These are phyloP conservation scores for Colletotrichum gigasporum DNA, from an alignment of 2,329 filamentous ascomycete species.

Conservation along the genomic window DNA sequence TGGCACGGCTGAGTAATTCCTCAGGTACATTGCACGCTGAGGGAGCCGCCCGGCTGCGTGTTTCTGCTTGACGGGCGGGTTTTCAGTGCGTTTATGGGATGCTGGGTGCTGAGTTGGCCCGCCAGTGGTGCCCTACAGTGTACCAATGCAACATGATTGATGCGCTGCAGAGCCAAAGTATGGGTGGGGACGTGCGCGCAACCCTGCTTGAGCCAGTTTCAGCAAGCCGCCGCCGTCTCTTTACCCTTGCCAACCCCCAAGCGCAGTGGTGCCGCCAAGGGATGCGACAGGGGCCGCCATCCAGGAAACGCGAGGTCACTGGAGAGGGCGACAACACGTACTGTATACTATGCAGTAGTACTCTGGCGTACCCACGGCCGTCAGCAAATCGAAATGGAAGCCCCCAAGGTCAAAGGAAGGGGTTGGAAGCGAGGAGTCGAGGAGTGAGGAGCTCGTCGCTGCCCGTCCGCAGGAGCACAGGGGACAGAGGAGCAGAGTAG, in stretches of 20 bases:
- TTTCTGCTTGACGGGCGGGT: neutral
- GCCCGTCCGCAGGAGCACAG: neutral
- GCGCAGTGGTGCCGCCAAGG: neutral
- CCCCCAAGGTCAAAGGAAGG: neutral
- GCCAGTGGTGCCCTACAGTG: too few species aligned
- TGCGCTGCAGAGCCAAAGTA: slow-evolving; percentile 17
- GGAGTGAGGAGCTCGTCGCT: too few species aligned
- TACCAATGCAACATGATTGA: too few species aligned
- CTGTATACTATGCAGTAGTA: too few species aligned
- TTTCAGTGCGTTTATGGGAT: too few species aligned
- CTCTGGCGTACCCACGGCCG: too few species aligned
- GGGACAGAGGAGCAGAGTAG: too few species aligned
- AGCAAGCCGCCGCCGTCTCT: slow-evolving; percentile 22
- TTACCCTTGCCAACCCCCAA: slow-evolving; percentile 20
- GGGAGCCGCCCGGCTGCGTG: too few species aligned
- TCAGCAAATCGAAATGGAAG: neutral
- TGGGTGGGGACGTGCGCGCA: slow-evolving; percentile 11
- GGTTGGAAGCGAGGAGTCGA: too few species aligned
- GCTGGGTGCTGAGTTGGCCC: too few species aligned
- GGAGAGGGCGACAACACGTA: too few species aligned
- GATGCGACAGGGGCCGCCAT: neutral
- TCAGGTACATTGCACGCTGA: slow-evolving; percentile 9
- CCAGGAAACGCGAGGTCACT: neutral
- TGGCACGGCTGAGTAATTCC: slow-evolving; percentile 11
- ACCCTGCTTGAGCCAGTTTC: slow-evolving; percentile 31